phyloP scores from a whole-genome alignment of 1,139 yeast species.

The Dujonia santamariae region DNA sequence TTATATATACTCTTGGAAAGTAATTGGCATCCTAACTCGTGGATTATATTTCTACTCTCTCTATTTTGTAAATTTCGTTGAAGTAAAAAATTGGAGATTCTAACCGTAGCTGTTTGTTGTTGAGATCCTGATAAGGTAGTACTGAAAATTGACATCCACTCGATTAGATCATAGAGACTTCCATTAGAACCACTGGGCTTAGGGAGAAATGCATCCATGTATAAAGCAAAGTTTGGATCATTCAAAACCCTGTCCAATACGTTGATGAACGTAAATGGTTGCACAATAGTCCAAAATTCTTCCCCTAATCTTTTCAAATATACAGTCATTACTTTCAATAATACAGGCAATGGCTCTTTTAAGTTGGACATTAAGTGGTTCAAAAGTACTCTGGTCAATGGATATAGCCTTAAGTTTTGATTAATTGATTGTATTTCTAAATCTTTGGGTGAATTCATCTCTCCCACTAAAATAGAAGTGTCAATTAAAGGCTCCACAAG shows the following conservation, averaged over 20 bases:
- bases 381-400: slow-evolving; percentile 45
- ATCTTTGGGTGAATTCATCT: slow-evolving; percentile 43
- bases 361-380: slow-evolving; percentile 50
- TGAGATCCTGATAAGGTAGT: slow-evolving; percentile 37
- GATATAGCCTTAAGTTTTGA: slow-evolving; percentile 37
- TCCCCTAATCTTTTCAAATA: slow-evolving; percentile 37
- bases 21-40: slow-evolving; percentile 12
- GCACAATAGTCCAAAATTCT: slow-evolving; percentile 49
- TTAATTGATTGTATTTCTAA: slow-evolving; percentile 38
- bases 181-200: slow-evolving; percentile 12
- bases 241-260: slow-evolving; percentile 51
- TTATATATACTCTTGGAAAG: slow-evolving; percentile 13
- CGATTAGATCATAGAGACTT: slow-evolving; percentile 5
- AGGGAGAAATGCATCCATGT: slow-evolving; percentile 13
- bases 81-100: slow-evolving; percentile 35
- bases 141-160: slow-evolving; percentile 11
- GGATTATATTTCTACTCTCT: no score
- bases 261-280: slow-evolving; percentile 51
- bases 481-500: slow-evolving; percentile 40
- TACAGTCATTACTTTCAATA: slow-evolving; percentile 45
- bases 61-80: slow-evolving; percentile 12
- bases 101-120: slow-evolving; percentile 37
- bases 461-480: slow-evolving; percentile 33
- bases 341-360: slow-evolving; percentile 52
- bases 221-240: slow-evolving; percentile 33